These are phyloP conservation scores for Diaporthe sp. DNA, from an alignment of 2,329 filamentous ascomycete genomes.

Conservation along the genomic window DNA sequence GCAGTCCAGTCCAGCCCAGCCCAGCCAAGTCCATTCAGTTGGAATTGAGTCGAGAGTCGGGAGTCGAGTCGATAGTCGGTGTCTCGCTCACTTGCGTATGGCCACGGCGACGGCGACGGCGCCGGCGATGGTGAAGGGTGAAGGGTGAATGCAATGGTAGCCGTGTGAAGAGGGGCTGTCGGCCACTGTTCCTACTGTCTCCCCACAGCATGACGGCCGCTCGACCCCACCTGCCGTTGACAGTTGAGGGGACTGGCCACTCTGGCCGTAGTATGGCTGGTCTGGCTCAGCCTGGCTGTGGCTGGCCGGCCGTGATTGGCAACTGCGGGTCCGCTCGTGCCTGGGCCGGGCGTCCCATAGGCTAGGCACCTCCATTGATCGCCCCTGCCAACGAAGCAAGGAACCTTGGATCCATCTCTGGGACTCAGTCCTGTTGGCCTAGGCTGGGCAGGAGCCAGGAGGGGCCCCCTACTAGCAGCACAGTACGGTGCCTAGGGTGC, in stretches of 20 bases:
- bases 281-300: conserved; percentile 18
- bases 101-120: not conserved
- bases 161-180: not conserved
- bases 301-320: conserved; percentile 17
- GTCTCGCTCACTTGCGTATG: not conserved
- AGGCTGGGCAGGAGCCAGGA: conserved; percentile 20
- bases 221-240: conserved; percentile 23
- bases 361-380: conserved; percentile 7
- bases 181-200: not conserved
- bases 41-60: not conserved
- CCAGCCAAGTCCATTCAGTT: not conserved
- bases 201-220: not conserved
- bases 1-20: not conserved
- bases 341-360: conserved; percentile 3
- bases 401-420: conserved; percentile 4
- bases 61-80: not conserved
- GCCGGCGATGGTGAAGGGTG: not conserved
- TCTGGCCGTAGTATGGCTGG: conserved; percentile 9
- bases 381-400: conserved; percentile 28
- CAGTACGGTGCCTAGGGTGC: not conserved
- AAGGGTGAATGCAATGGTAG: not conserved
- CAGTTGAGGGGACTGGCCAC: conserved; percentile 25
- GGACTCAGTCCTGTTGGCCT: not conserved
- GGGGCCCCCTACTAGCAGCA: conserved; percentile 15
- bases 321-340: conserved; percentile 9